Base-by-base conservation (phyloP, 257 asterid species). In the Rauvolfia tetraphylla region DNA sequence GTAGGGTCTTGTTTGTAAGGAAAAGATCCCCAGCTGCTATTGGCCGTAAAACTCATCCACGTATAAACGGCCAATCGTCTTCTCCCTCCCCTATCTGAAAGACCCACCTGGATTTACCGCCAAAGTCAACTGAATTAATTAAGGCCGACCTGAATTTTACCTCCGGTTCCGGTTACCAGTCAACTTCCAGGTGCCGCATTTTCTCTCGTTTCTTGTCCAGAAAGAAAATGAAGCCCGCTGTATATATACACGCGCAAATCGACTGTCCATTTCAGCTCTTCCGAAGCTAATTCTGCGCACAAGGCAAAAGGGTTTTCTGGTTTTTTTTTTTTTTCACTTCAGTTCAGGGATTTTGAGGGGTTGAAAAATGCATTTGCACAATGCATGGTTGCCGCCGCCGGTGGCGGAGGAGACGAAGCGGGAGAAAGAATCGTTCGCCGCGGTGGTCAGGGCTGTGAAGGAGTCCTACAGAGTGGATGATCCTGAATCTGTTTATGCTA, bases 361-460 rank as follows among this genome's bases (percentile, higher is more conserved):
- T 58, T n/a, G 17, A 18, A 27, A 71, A 69, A 95, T 95, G 99
- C 99, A 95, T 86, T 84, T 95, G 88, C 89, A 95, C 58, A 95
- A 95, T 89, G 96, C 96, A 25, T 95, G 98, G 97, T 74, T 95
- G 81, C 99, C 99, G 72, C 97, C 99, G 77, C 97, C 98, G 54
- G 96, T 95, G 88, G 97, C 96, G 80, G 98, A 93, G 95, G 89
- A 86, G 80, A 80, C 97, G 76, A 85, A 73, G 79, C 81, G 85
- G 66, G 99, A 95, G 96, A 89, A 86, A 82, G 89, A 89, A 72
- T 90, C 98, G n/a, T 95, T 95, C 82, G 80, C 89, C 66, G 86
- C 83, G 79, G 91, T 93, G 58, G 91, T 95, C 76, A 88, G 82
- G 78, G 82, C 96, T 29, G 95, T 90, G 51, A 88, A 86, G 87